These are phyloP conservation scores for Xylariaceae sp. DNA, from an alignment of 2,329 filamentous ascomycete genomes.

Conservation along the genomic window DNA sequence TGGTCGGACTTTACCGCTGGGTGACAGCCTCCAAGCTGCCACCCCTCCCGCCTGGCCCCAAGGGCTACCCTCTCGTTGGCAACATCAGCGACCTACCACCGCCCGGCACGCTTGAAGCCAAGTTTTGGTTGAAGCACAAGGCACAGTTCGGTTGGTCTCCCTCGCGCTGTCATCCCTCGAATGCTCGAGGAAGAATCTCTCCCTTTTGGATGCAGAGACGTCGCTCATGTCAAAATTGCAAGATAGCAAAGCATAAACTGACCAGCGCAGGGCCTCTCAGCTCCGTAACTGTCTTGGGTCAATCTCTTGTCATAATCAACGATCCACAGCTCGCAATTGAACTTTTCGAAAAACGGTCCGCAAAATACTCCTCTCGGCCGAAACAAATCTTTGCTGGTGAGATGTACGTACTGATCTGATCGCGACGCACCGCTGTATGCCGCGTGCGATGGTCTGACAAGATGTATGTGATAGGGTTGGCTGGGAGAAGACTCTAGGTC, in stretches of 20 bases:
- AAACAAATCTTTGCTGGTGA: constrained; percentile 26
- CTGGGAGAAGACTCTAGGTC: constrained; percentile 17
- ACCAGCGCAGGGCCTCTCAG: constrained; percentile 31
- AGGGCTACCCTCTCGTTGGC: constrained; percentile 45
- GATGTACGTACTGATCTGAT: constrained; percentile 11
- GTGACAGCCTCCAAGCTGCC: neutral
- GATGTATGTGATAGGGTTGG: constrained; percentile 9
- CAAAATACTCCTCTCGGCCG: constrained; percentile 35
- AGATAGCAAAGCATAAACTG: neutral
- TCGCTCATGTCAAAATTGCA: neutral
- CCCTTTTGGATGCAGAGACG: neutral
- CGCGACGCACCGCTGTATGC: too few species aligned
- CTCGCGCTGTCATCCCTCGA: neutral
- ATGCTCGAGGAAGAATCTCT: neutral
- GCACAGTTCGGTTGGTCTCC: constrained; percentile 28
- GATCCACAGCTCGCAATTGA: constrained; percentile 36
- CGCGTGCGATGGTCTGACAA: neutral
- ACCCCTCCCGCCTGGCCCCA: constrained; percentile 48
- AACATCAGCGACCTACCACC: constrained; percentile 51
- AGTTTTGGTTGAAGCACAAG: constrained; percentile 42
- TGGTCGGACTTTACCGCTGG: constrained; percentile 1
- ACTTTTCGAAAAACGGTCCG: constrained; percentile 35
- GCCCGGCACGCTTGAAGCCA: constrained; percentile 33
- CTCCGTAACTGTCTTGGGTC: constrained; percentile 40
- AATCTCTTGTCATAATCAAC: constrained; percentile 41